These are phyloP conservation scores for Afroboletus lepidellus DNA, from an alignment of 1,284 basidiomycete genomes.

Conservation along the genomic window DNA sequence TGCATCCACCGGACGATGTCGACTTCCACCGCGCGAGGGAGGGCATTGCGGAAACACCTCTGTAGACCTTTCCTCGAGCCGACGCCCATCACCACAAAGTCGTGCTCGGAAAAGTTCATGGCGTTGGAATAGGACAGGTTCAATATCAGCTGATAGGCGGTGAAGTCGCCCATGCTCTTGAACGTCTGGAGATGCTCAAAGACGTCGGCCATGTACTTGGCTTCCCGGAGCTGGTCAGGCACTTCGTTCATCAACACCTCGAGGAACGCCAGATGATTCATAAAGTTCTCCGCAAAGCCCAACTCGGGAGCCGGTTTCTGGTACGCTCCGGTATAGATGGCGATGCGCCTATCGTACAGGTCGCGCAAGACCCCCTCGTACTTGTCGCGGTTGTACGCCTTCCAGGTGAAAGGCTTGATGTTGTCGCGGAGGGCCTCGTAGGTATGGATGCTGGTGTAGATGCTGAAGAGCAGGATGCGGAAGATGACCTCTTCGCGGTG, in stretches of 20 bases:
- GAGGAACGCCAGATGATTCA: slow-evolving; percentile 56
- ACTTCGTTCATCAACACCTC: slow-evolving; percentile 55
- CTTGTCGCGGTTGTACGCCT: slow-evolving; percentile 42
- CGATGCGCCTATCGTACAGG: slow-evolving; percentile 36
- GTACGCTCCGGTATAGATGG: slow-evolving; percentile 63
- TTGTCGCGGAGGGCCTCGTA: slow-evolving; percentile 51
- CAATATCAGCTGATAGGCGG: slow-evolving; percentile 55
- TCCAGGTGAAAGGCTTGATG: slow-evolving; percentile 54
- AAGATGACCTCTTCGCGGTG: slow-evolving; percentile 53
- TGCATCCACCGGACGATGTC: slow-evolving; percentile 59
- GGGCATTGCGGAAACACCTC: slow-evolving; percentile 32
- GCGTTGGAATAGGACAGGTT: slow-evolving; percentile 54
- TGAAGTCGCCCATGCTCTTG: slow-evolving; percentile 62
- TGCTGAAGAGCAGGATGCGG: slow-evolving; percentile 59
- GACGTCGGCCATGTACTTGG: slow-evolving; percentile 50
- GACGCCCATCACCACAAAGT: slow-evolving; percentile 60
- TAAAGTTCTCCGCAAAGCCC: slow-evolving; percentile 41
- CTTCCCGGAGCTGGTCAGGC: slow-evolving; percentile 40
- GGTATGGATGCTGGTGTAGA: slow-evolving; percentile 59
- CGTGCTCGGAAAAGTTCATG: slow-evolving; percentile 55
- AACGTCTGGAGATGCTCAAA: slow-evolving; percentile 54
- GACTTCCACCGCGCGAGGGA: slow-evolving; percentile 41
- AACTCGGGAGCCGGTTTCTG: slow-evolving; percentile 59
- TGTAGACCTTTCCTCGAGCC: slow-evolving; percentile 55
- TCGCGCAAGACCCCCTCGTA: slow-evolving; percentile 48